phyloP scores from a whole-genome alignment of 257 asterid species.

The Misopates orontium region DNA sequence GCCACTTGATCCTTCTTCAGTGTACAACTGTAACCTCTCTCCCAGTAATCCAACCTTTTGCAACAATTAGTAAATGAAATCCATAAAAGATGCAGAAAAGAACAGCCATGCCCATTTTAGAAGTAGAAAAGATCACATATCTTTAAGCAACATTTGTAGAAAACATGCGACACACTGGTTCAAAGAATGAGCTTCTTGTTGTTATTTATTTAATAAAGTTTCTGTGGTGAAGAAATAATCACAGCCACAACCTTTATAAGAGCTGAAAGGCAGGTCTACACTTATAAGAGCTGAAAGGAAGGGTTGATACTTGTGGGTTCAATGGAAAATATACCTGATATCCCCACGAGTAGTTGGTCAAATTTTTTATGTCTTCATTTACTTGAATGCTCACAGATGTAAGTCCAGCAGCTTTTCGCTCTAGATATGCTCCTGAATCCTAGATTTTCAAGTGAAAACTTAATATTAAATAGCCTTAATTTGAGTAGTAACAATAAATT shows the following conservation, averaged over 20 bases:
- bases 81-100: not conserved
- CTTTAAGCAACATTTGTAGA: not conserved
- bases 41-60: conserved; percentile 79
- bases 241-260: not conserved
- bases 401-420: conserved; percentile 57
- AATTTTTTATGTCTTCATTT: conserved; percentile 22
- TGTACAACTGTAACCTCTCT: conserved; percentile 54
- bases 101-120: not conserved
- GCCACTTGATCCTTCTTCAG: conserved; percentile 41
- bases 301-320: not conserved
- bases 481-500: not conserved
- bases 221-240: not conserved
- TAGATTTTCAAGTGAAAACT: conserved; percentile 23
- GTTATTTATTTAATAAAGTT: not conserved
- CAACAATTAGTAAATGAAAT: conserved; percentile 9
- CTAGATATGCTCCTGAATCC: conserved; percentile 88
- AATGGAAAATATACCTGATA: conserved; percentile 53
- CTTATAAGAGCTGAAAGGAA: not conserved
- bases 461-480: not conserved
- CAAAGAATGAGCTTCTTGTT: not conserved
- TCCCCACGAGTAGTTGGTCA: conserved; percentile 59
- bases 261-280: not conserved
- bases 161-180: not conserved
- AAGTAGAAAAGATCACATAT: not conserved
- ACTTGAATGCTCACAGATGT: conserved; percentile 41